Conservation (phyloP, 306 rosid genomes). For the Casuarina equisetifolia region DNA sequence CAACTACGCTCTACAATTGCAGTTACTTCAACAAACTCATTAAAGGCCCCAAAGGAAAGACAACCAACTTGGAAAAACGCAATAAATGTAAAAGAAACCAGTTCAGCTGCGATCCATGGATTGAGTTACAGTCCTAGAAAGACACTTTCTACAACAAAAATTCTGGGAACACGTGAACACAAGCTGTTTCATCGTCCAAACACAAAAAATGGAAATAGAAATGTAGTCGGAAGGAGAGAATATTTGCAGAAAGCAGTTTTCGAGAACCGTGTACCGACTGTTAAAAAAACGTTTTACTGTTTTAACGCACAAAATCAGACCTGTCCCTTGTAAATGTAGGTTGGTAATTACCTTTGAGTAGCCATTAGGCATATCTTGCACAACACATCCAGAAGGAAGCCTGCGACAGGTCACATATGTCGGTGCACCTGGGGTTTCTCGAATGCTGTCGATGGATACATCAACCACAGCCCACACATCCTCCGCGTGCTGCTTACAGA, state of each 20-base stretch:
- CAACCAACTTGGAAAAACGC: conserved; percentile 31
- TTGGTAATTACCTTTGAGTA: conserved; percentile 75
- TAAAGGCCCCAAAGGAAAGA: conserved; percentile 24
- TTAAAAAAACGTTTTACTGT: too few relatives aligned
- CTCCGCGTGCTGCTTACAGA: conserved; percentile 96
- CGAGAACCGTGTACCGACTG: too few relatives aligned
- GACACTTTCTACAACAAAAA: background rate
- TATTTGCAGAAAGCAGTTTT: background rate
- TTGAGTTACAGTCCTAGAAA: background rate
- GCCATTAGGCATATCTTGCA: conserved; percentile 99
- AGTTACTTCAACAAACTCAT: conserved; percentile 35
- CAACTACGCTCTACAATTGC: conserved; percentile 29
- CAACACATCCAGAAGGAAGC: conserved; percentile 97
- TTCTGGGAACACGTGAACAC: background rate
- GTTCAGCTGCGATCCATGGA: conserved; percentile 5
- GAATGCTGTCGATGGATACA: conserved; percentile 63
- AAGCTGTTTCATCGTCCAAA: background rate
- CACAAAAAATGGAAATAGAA: background rate
- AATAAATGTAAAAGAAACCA: conserved; percentile 30
- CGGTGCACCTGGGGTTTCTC: conserved; percentile 57
- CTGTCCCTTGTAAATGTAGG: background rate
- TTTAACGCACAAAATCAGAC: too few relatives aligned
- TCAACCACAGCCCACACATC: conserved; percentile 97
- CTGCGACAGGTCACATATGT: conserved; percentile 63
- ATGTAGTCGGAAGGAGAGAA: background rate